A percentile compares a stretch with the other conserved stretches of the same genome.
These are phyloP conservation scores for Vitis hybrid DNA, from an alignment of 177 flowering plant species.

Conservation along the genomic window DNA sequence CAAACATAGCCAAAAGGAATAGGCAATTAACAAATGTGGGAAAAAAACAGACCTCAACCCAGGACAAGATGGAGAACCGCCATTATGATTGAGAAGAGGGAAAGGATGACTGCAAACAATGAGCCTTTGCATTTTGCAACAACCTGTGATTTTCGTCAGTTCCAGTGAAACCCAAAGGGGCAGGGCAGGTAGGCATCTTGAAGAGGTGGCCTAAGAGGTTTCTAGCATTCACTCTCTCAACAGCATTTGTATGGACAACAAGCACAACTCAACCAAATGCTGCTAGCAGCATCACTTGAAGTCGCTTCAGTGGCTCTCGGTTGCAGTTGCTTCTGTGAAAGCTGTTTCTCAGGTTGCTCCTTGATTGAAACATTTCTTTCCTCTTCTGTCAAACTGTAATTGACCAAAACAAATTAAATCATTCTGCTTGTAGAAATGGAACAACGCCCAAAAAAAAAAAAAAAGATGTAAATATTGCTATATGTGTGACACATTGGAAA, in stretches of 20 bases:
- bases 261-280: slow-evolving; percentile 8
- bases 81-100: no score
- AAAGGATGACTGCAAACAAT: no score
- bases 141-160: no score
- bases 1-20: background rate
- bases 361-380: background rate
- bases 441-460: background rate
- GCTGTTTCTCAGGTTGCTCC: background rate
- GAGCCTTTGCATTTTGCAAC: no score
- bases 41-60: background rate
- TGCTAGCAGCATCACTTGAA: background rate
- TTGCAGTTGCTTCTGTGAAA: background rate
- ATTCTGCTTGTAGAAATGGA: slow-evolving; percentile 1
- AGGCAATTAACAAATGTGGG: background rate
- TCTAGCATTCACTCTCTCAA: slow-evolving; percentile 2
- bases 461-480: no score
- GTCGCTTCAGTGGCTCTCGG: background rate
- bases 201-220: background rate
- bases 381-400: slow-evolving; percentile 18
- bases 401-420: slow-evolving; percentile 6
- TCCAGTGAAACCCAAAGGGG: no score
- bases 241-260: slow-evolving; percentile 3
- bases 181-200: no score
- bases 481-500: slow-evolving; percentile 8
- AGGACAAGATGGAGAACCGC: no score